phyloP scores from a whole-genome alignment of 2,329 filamentous ascomycete species.

The Tolypocladium ophioglossoides region DNA sequence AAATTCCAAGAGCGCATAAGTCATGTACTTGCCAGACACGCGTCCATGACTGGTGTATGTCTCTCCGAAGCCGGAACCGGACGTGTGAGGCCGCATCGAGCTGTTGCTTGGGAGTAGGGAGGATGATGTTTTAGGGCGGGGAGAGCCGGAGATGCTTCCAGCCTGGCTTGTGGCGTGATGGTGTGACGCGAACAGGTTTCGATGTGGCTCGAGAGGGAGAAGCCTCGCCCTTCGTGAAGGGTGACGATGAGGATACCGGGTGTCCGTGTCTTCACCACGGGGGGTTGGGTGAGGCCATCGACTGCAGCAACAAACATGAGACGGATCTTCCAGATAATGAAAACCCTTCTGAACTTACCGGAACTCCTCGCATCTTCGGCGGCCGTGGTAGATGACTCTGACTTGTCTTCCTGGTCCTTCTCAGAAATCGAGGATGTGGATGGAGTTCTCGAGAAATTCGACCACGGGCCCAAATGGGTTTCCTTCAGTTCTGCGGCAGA shows the following conservation, averaged over 20 bases:
- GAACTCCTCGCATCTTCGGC: conserved; percentile 47
- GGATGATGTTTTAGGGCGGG: conserved; percentile 50
- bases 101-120: conserved; percentile 41
- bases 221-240: conserved; percentile 82
- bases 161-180: conserved; percentile 61
- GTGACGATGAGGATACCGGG: conserved; percentile 95
- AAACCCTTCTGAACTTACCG: too few species aligned
- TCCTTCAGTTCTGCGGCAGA: conserved; percentile 65
- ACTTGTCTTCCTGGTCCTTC: conserved; percentile 47
- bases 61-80: conserved; percentile 68
- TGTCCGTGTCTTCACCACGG: conserved; percentile 60
- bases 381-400: conserved; percentile 43
- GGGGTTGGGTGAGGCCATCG: conserved; percentile 67
- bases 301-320: conserved; percentile 28
- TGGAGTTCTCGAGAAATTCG: conserved; percentile 82
- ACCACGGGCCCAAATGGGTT: conserved; percentile 85
- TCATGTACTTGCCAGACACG: conserved; percentile 92
- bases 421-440: conserved; percentile 81
- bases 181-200: conserved; percentile 61
- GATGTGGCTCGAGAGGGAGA: conserved; percentile 85
- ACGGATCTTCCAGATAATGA: conserved; percentile 53
- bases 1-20: conserved; percentile 93
- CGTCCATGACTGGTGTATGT: conserved; percentile 90
- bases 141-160: conserved; percentile 36
- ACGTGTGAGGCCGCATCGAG: conserved; percentile 66